Conservation (phyloP, 106 monocot species). For the Dioscorea zingiberensis region DNA sequence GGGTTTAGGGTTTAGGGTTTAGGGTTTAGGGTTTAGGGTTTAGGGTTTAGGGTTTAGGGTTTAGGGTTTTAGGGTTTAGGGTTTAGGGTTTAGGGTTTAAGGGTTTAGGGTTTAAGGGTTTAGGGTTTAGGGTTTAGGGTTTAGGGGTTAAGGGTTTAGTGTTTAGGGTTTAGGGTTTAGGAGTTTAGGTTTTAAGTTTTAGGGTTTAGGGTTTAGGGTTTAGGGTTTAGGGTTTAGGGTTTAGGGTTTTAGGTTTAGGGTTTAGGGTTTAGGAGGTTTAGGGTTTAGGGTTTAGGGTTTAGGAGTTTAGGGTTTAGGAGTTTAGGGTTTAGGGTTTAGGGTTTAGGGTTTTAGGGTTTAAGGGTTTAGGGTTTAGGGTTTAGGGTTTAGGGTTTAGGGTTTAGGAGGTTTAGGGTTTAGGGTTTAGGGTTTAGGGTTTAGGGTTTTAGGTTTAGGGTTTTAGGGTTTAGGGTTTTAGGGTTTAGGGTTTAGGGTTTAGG, state of each 20-base stretch:
- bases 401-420: conserved; percentile 7
- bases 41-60: conserved; percentile 13
- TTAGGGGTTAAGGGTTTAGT: conserved; percentile 9
- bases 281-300: conserved; percentile 6
- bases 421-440: conserved; percentile 6
- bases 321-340: background rate
- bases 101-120: conserved; percentile 15
- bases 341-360: background rate
- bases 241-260: background rate
- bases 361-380: background rate
- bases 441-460: conserved; percentile 7
- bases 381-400: conserved; percentile 8
- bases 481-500: background rate
- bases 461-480: conserved; percentile 1
- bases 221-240: conserved; percentile 6
- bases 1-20: conserved; percentile 15
- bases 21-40: conserved; percentile 11
- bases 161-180: conserved; percentile 8
- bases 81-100: conserved; percentile 13
- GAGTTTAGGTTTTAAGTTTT: conserved; percentile 8
- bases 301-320: conserved; percentile 5
- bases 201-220: conserved; percentile 10
- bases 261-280: background rate
- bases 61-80: conserved; percentile 14
- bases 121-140: conserved; percentile 10